Evolutionary conservation across 371 early-diverging fungal species (phyloP).

Genomic region (Fennellomyces sp.): DNA sequence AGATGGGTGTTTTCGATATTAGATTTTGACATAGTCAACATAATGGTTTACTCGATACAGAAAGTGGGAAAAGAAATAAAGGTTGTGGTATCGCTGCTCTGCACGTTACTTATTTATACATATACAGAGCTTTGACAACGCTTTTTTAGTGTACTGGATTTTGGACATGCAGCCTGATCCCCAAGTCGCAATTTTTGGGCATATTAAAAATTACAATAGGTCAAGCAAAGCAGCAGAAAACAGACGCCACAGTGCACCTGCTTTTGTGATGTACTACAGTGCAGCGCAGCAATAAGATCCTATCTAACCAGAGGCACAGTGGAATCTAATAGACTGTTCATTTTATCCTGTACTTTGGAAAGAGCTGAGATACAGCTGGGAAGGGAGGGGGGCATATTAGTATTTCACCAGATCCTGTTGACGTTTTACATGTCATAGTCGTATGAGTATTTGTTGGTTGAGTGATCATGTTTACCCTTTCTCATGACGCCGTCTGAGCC

Average conservation of each 20-base stretch:
- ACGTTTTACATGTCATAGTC: background rate
- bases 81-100: background rate
- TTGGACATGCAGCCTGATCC: background rate
- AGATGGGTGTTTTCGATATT: background rate
- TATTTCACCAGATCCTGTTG: background rate
- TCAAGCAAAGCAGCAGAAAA: background rate
- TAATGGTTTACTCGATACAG: background rate
- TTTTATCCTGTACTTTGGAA: too few relatives aligned
- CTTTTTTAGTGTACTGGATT: too few relatives aligned
- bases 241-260: too few relatives aligned
- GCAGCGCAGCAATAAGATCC: too few relatives aligned
- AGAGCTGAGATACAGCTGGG: too few relatives aligned
- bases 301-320: too few relatives aligned
- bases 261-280: too few relatives aligned
- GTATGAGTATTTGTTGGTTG: background rate
- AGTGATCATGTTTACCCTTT: background rate
- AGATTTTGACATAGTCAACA: background rate
- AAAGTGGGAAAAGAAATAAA: background rate
- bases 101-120: background rate
- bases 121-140: background rate
- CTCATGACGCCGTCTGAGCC: background rate
- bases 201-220: constrained; percentile 6
- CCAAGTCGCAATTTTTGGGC: background rate
- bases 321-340: too few relatives aligned
- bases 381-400: background rate